These are phyloP conservation scores for Pleurostoma richardsiae DNA, from an alignment of 2,329 filamentous ascomycete genomes.

Conservation along the genomic window DNA sequence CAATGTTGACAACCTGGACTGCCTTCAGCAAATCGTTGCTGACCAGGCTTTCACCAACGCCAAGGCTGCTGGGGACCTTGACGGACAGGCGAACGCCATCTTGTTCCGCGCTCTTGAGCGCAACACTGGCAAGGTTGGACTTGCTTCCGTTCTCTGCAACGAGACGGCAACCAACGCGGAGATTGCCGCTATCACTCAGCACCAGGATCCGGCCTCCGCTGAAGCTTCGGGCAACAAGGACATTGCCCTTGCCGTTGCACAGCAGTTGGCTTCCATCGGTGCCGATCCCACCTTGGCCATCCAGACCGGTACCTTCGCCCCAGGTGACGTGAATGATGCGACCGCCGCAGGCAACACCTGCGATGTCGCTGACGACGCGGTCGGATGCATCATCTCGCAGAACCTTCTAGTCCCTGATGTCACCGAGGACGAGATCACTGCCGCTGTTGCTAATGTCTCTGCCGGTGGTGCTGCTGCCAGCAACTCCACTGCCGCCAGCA, in stretches of 20 bases:
- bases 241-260: slow-evolving; percentile 53
- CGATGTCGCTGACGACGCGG: slow-evolving; percentile 39
- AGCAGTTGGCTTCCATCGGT: slow-evolving; percentile 55
- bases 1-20: slow-evolving; percentile 40
- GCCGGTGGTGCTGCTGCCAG: slow-evolving; percentile 11
- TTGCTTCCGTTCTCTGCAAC: slow-evolving; percentile 52
- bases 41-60: slow-evolving; percentile 59
- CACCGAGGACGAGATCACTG: slow-evolving; percentile 45
- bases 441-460: slow-evolving; percentile 34
- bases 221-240: slow-evolving; percentile 56
- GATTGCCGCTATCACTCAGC: slow-evolving; percentile 58
- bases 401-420: slow-evolving; percentile 51
- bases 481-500: neutral
- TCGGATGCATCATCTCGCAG: slow-evolving; percentile 51
- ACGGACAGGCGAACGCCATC: slow-evolving; percentile 47
- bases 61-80: slow-evolving; percentile 47
- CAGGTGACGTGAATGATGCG: slow-evolving; percentile 40
- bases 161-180: slow-evolving; percentile 57
- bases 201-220: slow-evolving; percentile 61
- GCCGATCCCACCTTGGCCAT: slow-evolving; percentile 59
- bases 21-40: slow-evolving; percentile 52
- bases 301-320: slow-evolving; percentile 57
- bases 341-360: slow-evolving; percentile 48
- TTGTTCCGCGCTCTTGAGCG: slow-evolving; percentile 52
- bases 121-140: slow-evolving; percentile 54